Evolutionary conservation across 306 rosid genomes (phyloP), one percentile per base, ranked within the genome.

Genomic region (Rosa rugosa): DNA sequence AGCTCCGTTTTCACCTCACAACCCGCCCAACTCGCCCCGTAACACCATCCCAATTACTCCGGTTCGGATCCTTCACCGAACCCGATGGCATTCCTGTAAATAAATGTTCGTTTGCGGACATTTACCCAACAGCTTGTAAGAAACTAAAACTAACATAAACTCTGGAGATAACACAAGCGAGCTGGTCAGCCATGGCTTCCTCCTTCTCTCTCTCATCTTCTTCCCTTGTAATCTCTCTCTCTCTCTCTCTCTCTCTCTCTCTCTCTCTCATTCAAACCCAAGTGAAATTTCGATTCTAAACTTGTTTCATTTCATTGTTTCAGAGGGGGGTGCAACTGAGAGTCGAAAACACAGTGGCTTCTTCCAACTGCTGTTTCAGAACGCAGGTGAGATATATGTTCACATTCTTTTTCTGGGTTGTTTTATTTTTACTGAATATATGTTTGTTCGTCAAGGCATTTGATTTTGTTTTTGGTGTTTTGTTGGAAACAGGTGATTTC

Each of bases 241-340:
- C 59, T 20, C 54, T 75, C 53, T 79, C 23, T 50, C 49, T 73
- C 17, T 75, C 71, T 57, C 80, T 81, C 78, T 78, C 59, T 53
- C 53, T 76, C 49, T 77, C 51, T 1, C 38, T 49, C 13, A 71
- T 76, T 68, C 76, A 72, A 69, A 44, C 0, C 10, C 42, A 22
- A 31, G 1, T 27, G 34, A 62, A 44, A n/a, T 46, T 74, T 18
- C 9, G 20, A 8, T 75, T 22, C 23, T 27, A 18, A 36, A 25
- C 18, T 31, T 23, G 20, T 16, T 54, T 76, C 60, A 8, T 11
- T 31, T 31, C 34, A 10, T 46, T 25, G 25, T 50, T 69, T n/a
- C 76, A 89, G 98, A 90, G 82, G 83, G 76, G 80, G 82, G 75
- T 87, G 64, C 90, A 83, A 73, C 80, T 54, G 64, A 64, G 83